These are phyloP conservation scores for Pontederia paniculata DNA, from an alignment of 176 grass and related monocot genomes.

Conservation along the genomic window DNA sequence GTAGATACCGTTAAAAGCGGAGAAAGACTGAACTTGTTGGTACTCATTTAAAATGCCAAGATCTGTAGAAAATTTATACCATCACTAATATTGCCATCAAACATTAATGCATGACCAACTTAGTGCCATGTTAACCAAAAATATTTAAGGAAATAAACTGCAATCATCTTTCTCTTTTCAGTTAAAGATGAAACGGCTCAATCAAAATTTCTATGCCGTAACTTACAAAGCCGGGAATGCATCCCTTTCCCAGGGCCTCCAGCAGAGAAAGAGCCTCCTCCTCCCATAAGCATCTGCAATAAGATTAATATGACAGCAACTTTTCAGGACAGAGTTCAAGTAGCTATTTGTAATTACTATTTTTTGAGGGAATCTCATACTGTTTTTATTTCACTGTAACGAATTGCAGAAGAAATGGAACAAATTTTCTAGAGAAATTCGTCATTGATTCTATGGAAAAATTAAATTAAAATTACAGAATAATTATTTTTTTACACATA, in stretches of 20 bases:
- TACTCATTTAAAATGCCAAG: slow-evolving; percentile 54
- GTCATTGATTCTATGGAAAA: no score
- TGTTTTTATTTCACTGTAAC: no score
- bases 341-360: no score
- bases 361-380: no score
- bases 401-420: no score
- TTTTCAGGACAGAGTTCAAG: slow-evolving; percentile 1
- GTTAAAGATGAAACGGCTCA: slow-evolving; percentile 10
- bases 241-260: slow-evolving; percentile 83
- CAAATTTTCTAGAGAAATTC: no score
- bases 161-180: not conserved
- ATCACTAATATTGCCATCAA: slow-evolving; percentile 7
- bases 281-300: slow-evolving; percentile 73
- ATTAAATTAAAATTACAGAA: no score
- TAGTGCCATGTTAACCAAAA: not conserved
- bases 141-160: no score
- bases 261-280: slow-evolving; percentile 63
- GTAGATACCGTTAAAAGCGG: slow-evolving; percentile 79
- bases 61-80: slow-evolving; percentile 42
- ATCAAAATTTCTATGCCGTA: not conserved
- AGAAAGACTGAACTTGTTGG: slow-evolving; percentile 67
- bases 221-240: slow-evolving; percentile 34
- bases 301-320: slow-evolving; percentile 1
- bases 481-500: no score
- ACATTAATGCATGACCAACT: not conserved